These are phyloP conservation scores for Rostrohypoxylon terebratum DNA, from an alignment of 495 filamentous ascomycete genomes.

Conservation along the genomic window DNA sequence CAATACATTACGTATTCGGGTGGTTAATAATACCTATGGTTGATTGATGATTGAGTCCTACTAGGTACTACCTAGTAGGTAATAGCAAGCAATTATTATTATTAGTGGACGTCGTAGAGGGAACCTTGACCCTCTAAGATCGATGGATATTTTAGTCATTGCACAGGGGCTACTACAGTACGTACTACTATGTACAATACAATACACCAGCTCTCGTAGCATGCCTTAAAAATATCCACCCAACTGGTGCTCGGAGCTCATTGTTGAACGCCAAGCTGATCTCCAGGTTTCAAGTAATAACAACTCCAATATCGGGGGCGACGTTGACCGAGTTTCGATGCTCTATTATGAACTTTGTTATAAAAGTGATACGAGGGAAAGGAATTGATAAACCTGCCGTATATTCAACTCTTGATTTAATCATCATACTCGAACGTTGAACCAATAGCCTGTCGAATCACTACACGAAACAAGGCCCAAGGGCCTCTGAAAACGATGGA, in stretches of 20 bases:
- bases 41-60: no score
- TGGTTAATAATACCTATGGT: no score
- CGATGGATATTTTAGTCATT: no score
- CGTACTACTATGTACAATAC: no score
- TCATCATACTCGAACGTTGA: neutral
- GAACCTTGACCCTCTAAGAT: no score
- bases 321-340: constrained; percentile 19
- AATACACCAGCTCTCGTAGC: no score
- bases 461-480: neutral
- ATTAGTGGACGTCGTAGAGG: no score
- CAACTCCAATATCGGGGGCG: constrained; percentile 23
- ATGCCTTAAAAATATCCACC: constrained; percentile 8
- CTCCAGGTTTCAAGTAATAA: constrained; percentile 30
- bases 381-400: neutral
- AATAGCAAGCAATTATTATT: no score
- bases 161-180: no score
- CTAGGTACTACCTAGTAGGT: no score
- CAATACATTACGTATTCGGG: no score
- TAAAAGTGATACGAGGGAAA: neutral
- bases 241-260: neutral
- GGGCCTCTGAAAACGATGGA: constrained; percentile 23
- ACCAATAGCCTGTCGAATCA: neutral
- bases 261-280: constrained; percentile 29
- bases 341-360: neutral
- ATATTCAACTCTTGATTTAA: neutral